phyloP scores from a whole-genome alignment of 2,329 filamentous ascomycete species.

The Alternaria consortialis region DNA sequence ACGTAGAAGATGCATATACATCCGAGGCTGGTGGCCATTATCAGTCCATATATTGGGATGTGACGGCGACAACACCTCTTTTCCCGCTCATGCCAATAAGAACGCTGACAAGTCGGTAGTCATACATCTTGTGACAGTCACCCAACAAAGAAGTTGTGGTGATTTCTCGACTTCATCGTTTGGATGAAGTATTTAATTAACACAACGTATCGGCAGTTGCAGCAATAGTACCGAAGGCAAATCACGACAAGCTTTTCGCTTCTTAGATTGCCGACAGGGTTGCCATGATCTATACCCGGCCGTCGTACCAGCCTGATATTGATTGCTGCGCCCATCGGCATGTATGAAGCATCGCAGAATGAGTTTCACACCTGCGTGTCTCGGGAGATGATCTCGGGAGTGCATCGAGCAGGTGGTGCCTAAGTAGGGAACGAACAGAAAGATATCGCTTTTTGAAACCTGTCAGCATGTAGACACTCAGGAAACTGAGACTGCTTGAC shows the following conservation, averaged over 20 bases:
- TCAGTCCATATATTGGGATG: not conserved
- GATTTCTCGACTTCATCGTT: not conserved
- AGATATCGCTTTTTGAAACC: not conserved
- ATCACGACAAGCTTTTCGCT: not conserved
- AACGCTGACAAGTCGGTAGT: not conserved
- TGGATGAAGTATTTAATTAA: conserved; percentile 31
- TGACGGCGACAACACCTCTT: not conserved
- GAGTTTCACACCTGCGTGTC: not conserved
- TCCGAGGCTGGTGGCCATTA: too few species aligned
- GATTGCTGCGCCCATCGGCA: not conserved
- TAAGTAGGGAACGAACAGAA: not conserved
- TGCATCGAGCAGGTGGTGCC: not conserved
- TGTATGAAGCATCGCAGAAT: not conserved
- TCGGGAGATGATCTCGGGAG: not conserved
- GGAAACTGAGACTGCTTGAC: not conserved
- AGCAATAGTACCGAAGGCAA: conserved; percentile 30
- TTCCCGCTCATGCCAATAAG: not conserved
- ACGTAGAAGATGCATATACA: not conserved
- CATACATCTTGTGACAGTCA: not conserved
- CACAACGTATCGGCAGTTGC: conserved; percentile 26
- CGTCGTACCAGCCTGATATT: not conserved
- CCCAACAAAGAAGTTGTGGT: not conserved
- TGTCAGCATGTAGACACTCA: not conserved
- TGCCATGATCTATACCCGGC: not conserved
- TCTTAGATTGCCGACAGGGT: not conserved